phyloP scores from a whole-genome alignment of 805 yeast genomes.

The Torulaspora franciscae region DNA sequence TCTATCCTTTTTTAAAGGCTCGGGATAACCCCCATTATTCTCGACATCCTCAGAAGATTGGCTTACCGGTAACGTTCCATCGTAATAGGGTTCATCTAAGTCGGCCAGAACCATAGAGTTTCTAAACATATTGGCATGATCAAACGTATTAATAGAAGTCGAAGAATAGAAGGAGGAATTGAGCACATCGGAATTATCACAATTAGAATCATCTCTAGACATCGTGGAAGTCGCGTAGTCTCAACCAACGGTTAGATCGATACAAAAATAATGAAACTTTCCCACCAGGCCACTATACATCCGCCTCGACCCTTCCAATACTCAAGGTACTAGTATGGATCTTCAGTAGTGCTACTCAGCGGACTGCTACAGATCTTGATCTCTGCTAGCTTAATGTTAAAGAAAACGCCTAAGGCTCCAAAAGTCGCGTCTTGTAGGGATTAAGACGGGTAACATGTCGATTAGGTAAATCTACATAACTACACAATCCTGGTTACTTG shows the following conservation, averaged over 20 bases:
- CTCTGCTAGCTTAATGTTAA: not conserved
- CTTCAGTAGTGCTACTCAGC: not conserved
- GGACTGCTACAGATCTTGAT: not conserved
- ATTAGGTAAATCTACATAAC: conserved; percentile 15
- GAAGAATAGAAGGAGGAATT: conserved; percentile 32
- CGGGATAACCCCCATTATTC: not conserved
- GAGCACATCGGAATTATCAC: conserved; percentile 19
- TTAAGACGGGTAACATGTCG: conserved; percentile 4
- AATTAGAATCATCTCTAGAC: conserved; percentile 5
- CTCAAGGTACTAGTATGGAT: not conserved
- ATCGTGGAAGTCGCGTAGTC: not conserved
- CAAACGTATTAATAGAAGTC: conserved; percentile 25
- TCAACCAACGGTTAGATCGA: not conserved
- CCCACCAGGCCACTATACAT: not conserved
- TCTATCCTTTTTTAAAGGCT: not conserved
- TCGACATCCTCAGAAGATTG: conserved; percentile 7
- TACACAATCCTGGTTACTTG: conserved; percentile 19
- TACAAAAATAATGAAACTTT: not conserved
- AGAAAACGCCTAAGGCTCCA: not conserved
- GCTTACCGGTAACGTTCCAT: conserved; percentile 3
- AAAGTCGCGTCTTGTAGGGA: conserved; percentile 10
- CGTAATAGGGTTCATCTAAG: conserved; percentile 18
- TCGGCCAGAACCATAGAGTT: conserved; percentile 33
- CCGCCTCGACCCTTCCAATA: not conserved
- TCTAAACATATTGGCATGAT: conserved; percentile 34